A percentile compares a stretch with the other conserved stretches of the same genome.
Evolutionary conservation across 2,329 filamentous ascomycete genomes (phyloP).

Genomic region (Botrytis fragariae): DNA sequence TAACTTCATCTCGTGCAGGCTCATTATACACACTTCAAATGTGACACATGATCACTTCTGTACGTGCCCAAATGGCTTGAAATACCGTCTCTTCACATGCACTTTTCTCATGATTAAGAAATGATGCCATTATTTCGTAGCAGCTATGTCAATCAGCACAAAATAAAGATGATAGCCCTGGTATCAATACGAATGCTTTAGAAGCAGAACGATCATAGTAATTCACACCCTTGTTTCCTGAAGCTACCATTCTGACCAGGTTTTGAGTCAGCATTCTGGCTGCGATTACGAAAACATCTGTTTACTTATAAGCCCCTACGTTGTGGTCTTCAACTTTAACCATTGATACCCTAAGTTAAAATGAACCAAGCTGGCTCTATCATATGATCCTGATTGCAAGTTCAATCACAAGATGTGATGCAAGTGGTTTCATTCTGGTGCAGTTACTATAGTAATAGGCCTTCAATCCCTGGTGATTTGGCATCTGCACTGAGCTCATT

Average conservation of each 20-base stretch:
- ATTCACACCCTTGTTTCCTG: neutral
- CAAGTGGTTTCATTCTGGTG: constrained; percentile 50
- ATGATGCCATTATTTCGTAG: neutral
- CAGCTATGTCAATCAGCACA: neutral
- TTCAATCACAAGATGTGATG: constrained; percentile 45
- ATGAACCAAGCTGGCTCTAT: no score
- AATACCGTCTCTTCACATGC: no score
- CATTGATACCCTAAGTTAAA: accelerated
- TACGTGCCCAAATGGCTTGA: neutral
- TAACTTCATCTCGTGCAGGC: neutral
- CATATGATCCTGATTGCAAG: neutral
- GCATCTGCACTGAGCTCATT: neutral
- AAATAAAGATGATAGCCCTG: neutral
- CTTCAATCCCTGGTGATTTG: neutral
- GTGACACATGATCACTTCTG: neutral
- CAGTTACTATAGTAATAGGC: no score
- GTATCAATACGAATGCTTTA: no score
- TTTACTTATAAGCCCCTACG: neutral
- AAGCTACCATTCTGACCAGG: accelerated
- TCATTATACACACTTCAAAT: neutral
- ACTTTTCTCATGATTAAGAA: neutral
- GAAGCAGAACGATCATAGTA: neutral
- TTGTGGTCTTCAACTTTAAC: neutral
- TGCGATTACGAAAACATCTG: no score
- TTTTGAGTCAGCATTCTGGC: neutral